Evolutionary conservation across 805 yeast genomes (phyloP), one percentile per base, ranked within the genome.

Genomic region (Pichia pseudocactophila): DNA sequence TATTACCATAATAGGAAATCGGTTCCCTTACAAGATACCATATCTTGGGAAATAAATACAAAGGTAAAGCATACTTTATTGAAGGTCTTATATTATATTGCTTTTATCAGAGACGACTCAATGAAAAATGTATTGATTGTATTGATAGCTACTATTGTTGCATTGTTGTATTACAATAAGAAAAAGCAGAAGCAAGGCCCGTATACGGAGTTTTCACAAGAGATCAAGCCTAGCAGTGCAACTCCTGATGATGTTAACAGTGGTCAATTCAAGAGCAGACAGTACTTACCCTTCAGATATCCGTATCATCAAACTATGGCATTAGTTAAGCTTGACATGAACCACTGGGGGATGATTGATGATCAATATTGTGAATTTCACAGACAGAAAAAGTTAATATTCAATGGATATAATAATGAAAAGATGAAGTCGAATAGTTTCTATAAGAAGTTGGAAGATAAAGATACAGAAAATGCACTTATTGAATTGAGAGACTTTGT

Each of bases 251-350:
- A 44, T 15, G 39, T 55, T 12, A 32, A 30, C 4, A 35, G 28
- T 17, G 51, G 52, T 1, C 12, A 13, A 7, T 52, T 51, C 34
- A 19, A 33, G 7, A 75, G 70, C 48, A 57, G 75, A 44, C 74
- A 74, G 1, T 72, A 74, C 70, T 63, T 75, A 59, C 76, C 76
- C 2, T 70, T 72, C 47, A 59, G 77, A 46, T 71, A 71, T 70
- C 77, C 77, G 3, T 68, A 71, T 47, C 72, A 70, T 47, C 77
- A 72, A 50, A 72, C 76, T 7, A 72, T 72, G 77, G 66, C 75
- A 1, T 62, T 71, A 11, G 69, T 65, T 52, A 68, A 65, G 40
- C 53, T 71, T 36, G 76, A 71, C 47, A 64, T 72, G 42, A 71
- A 72, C 53, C 70, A 68, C 54, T 71, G 76, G 76, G 61, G 70